Percentiles rank a stretch among this genome's conserved stretches.
Evolutionary conservation across 176 grass and related monocot genomes (phyloP).

Genomic region (Triticum urartu): DNA sequence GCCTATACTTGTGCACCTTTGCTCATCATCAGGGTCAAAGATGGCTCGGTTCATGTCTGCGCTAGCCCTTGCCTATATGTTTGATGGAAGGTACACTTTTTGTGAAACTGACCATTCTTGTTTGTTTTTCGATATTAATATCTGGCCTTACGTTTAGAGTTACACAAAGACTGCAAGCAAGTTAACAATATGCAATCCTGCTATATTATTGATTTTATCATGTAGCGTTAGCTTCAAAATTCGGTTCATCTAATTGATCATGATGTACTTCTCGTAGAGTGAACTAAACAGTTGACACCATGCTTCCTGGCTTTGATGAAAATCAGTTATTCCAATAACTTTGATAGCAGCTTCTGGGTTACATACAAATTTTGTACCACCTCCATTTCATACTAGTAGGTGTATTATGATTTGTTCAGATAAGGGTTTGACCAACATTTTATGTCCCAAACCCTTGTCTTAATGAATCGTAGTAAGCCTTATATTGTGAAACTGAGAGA

Average conservation of each 20-base stretch:
- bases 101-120: neutral
- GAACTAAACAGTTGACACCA: neutral
- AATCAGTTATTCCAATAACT: neutral
- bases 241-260: neutral
- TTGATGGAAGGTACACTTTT: conserved; percentile 86
- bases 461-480: neutral
- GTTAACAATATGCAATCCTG: neutral
- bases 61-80: conserved; percentile 97
- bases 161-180: conserved; percentile 1
- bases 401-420: neutral
- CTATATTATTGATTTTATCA: neutral
- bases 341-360: conserved; percentile 2
- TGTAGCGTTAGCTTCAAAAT: conserved; percentile 26
- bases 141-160: conserved; percentile 4
- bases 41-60: conserved; percentile 99
- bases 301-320: conserved; percentile 4
- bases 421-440: neutral
- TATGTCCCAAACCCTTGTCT: neutral
- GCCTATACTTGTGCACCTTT: conserved; percentile 86
- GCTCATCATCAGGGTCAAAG: conserved; percentile 86
- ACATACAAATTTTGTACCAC: neutral
- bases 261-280: conserved; percentile 15
- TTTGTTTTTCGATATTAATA: conserved; percentile 13
- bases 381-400: neutral
- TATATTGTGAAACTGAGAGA: neutral